Conservation (phyloP, 352 stramenopile species). For the Poterioochromonas sp. region DNA sequence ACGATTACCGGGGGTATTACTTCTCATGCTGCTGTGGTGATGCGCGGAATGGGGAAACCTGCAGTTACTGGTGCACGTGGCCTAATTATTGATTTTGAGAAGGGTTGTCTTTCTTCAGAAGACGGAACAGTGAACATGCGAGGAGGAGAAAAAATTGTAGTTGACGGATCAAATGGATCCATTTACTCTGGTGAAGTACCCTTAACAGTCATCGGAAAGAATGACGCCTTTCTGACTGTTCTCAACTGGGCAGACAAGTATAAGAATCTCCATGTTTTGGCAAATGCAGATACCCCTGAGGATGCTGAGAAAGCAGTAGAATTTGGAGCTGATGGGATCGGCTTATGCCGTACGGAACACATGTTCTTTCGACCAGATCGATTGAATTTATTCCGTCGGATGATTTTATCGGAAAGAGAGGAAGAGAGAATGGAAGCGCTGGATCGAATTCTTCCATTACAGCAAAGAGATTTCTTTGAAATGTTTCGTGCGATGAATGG, state of each 20-base stretch:
- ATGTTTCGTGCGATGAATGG: neutral
- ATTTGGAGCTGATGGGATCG: slow-evolving; percentile 51
- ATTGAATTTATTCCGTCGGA: neutral
- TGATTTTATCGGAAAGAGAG: neutral
- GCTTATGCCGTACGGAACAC: slow-evolving; percentile 6
- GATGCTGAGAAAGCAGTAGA: slow-evolving; percentile 48
- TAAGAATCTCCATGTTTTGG: slow-evolving; percentile 53
- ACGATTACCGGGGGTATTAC: slow-evolving; percentile 14
- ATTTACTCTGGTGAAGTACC: slow-evolving; percentile 7
- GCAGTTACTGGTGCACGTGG: neutral
- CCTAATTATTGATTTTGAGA: slow-evolving; percentile 7
- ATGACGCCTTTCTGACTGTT: slow-evolving; percentile 46
- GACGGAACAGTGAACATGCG: neutral
- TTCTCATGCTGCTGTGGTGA: slow-evolving; percentile 5
- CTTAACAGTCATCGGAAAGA: neutral
- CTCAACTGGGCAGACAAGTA: slow-evolving; percentile 56
- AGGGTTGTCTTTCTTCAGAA: neutral
- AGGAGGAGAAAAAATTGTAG: slow-evolving; percentile 37
- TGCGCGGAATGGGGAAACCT: slow-evolving; percentile 24
- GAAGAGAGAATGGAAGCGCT: neutral
- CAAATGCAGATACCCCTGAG: slow-evolving; percentile 58
- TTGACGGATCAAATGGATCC: slow-evolving; percentile 39
- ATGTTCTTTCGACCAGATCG: slow-evolving; percentile 11
- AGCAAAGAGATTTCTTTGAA: slow-evolving; percentile 1
- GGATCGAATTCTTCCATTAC: neutral